Conservation (phyloP, 176 grass and related monocot genomes). For the Phragmites australis region DNA sequence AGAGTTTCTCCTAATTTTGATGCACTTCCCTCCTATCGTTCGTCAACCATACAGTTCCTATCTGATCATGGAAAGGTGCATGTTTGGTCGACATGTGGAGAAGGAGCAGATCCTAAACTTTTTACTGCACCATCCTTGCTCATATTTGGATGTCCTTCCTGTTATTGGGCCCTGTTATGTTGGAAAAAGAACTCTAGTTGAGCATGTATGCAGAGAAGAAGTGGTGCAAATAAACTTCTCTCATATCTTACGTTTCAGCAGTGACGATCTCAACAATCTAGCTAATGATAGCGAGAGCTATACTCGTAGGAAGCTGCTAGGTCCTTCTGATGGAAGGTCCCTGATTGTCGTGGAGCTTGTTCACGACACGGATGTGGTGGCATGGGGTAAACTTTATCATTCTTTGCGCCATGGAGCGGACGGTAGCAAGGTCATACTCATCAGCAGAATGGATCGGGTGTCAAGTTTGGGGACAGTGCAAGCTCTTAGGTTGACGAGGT, state of each 20-base stretch:
- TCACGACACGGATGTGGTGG: neutral
- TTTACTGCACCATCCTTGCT: neutral
- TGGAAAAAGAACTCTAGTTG: neutral
- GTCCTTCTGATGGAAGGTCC: neutral
- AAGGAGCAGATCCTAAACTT: neutral
- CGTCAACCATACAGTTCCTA: neutral
- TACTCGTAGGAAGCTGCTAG: neutral
- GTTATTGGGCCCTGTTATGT: neutral
- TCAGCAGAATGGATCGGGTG: neutral
- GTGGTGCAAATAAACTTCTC: neutral
- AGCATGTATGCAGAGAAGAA: neutral
- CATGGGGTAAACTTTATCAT: neutral
- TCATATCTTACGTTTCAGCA: neutral
- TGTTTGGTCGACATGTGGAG: conserved; percentile 2
- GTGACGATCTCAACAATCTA: neutral
- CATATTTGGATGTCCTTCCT: neutral
- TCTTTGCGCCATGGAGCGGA: neutral
- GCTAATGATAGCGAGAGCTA: neutral
- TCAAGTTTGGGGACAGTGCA: neutral
- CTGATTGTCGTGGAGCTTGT: neutral
- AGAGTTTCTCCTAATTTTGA: conserved; percentile 10
- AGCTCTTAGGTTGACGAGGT: neutral
- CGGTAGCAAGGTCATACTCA: neutral
- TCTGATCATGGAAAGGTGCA: neutral
- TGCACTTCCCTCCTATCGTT: neutral